Percentiles rank a stretch among this genome's conserved stretches.
These are phyloP conservation scores for Candida coleopterorum DNA, from an alignment of 805 yeast species.

Conservation along the genomic window DNA sequence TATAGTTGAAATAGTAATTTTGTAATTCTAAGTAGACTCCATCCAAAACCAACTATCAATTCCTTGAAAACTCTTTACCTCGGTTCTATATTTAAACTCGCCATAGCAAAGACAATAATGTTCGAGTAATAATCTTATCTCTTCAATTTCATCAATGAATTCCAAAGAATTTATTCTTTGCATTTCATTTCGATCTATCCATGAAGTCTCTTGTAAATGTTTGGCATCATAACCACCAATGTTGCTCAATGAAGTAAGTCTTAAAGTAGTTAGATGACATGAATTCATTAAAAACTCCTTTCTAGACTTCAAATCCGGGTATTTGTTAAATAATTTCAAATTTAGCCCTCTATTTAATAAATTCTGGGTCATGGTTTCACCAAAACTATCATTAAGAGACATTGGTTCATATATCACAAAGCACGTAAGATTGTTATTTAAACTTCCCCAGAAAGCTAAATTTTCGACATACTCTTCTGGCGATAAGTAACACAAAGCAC, in stretches of 20 bases:
- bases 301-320: constrained; percentile 38
- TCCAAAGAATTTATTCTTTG: constrained; percentile 51
- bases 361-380: constrained; percentile 62
- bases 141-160: constrained; percentile 72
- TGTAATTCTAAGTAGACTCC: too few species aligned
- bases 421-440: constrained; percentile 17
- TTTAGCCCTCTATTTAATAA: constrained; percentile 56
- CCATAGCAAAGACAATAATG: constrained; percentile 53
- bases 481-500: constrained; percentile 67
- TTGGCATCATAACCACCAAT: constrained; percentile 33
- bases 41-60: constrained; percentile 6
- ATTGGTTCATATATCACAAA: constrained; percentile 68
- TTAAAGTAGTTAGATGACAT: constrained; percentile 25
- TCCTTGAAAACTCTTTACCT: constrained; percentile 1
- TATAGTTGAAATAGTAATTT: too few species aligned
- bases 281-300: constrained; percentile 16
- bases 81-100: constrained; percentile 12
- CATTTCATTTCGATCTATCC: constrained; percentile 42
- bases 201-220: constrained; percentile 20
- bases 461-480: constrained; percentile 45
- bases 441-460: constrained; percentile 36
- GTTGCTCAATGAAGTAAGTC: constrained; percentile 44
- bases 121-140: constrained; percentile 51
- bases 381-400: constrained; percentile 58
- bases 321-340: constrained; percentile 52